phyloP scores from a whole-genome alignment of 1,284 basidiomycete species.

The Rhodofomes roseus region DNA sequence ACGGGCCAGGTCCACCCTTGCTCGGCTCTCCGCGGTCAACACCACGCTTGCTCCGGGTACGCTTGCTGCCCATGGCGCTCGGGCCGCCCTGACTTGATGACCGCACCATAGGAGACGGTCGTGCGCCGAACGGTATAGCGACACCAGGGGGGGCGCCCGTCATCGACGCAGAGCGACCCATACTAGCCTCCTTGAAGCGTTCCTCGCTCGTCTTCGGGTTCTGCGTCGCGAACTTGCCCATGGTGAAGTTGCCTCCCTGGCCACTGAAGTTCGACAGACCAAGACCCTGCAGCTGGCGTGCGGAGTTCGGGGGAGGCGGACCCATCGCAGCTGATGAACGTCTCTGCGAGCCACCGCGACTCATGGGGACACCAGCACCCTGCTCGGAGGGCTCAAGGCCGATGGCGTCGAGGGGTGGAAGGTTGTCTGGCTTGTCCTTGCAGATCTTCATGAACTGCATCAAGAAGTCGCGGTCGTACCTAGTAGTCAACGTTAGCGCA shows the following conservation, averaged over 20 bases:
- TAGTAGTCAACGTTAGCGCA: slow-evolving; percentile 24
- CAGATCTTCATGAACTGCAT: slow-evolving; percentile 96
- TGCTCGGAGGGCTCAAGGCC: slow-evolving; percentile 82
- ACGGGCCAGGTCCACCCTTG: slow-evolving; percentile 27
- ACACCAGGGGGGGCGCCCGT: slow-evolving; percentile 32
- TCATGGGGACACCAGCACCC: slow-evolving; percentile 38
- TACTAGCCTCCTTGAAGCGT: slow-evolving; percentile 51
- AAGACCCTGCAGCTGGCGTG: slow-evolving; percentile 51
- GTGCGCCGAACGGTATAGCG: slow-evolving; percentile 37
- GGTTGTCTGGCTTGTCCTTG: slow-evolving; percentile 89
- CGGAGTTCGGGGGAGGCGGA: slow-evolving; percentile 22
- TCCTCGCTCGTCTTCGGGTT: slow-evolving; percentile 70
- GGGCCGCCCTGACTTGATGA: slow-evolving; percentile 74
- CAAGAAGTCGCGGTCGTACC: slow-evolving; percentile 97
- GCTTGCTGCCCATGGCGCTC: slow-evolving; percentile 49
- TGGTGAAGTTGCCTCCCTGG: slow-evolving; percentile 42
- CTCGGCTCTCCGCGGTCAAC: slow-evolving; percentile 51
- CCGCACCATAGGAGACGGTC: slow-evolving; percentile 62
- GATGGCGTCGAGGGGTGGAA: slow-evolving; percentile 89
- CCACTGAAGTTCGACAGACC: slow-evolving; percentile 47
- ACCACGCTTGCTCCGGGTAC: slow-evolving; percentile 72
- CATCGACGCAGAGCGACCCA: slow-evolving; percentile 32
- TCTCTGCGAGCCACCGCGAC: slow-evolving; percentile 32
- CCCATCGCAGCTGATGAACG: not conserved
- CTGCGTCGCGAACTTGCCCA: slow-evolving; percentile 73